Evolutionary conservation across 371 early-diverging fungal genomes (phyloP).

Genomic region (Coemansia sp.): DNA sequence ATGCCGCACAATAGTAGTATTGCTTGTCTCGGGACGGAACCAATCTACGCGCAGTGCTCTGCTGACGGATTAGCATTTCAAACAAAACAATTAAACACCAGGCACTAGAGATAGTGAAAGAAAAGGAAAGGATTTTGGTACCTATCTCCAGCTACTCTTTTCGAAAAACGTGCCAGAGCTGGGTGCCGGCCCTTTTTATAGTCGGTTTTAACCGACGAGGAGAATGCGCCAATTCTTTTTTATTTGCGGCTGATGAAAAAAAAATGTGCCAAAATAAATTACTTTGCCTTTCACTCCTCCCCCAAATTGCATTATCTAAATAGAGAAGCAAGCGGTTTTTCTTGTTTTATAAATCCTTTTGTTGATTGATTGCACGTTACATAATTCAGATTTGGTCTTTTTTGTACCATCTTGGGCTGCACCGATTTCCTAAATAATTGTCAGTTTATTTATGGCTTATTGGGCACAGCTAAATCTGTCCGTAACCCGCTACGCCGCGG

Average conservation of each 20-base stretch:
- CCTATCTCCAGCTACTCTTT: background rate
- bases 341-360: background rate
- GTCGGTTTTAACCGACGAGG: no score
- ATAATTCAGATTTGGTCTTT: background rate
- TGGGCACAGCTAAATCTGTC: no score
- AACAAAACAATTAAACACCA: background rate
- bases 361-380: slow-evolving; percentile 8
- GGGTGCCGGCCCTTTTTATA: no score
- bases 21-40: slow-evolving; percentile 5
- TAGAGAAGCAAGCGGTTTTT: background rate
- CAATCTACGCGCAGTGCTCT: background rate
- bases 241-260: background rate
- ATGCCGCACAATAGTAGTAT: slow-evolving; percentile 7
- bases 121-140: slow-evolving; percentile 1
- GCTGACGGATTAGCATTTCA: background rate
- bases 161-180: no score
- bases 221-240: no score
- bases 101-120: background rate
- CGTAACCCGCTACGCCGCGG: no score
- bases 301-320: background rate
- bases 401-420: no score
- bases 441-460: no score
- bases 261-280: background rate
- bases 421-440: no score
- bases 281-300: no score